Base-by-base conservation (phyloP, 495 filamentous ascomycete genomes). In the Penicillium steckii region DNA sequence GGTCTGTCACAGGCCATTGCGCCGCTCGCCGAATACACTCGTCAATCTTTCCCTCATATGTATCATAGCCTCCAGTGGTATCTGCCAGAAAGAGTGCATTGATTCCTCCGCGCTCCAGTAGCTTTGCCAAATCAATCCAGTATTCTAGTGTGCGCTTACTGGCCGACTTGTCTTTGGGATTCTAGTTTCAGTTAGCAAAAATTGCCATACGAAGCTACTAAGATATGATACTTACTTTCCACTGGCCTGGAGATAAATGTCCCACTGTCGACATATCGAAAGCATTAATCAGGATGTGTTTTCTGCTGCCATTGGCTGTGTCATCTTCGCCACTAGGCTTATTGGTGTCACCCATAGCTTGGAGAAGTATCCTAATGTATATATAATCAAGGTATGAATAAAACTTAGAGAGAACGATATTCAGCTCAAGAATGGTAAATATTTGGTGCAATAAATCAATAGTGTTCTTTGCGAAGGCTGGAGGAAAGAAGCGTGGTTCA, bases 201-300 rank as follows among this genome's bases (percentile, higher is more conserved):
- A 17, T 37, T 15, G 15, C 15, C 33, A 37, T 8, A 18, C n/a
- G 18, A 8, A n/a, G 12, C 32, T 32, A 21, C 8, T 1, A n/a
- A 6, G 13, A 12, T 3, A 24, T 40, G 40, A 13, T 38, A 63
- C 61, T 55, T 33, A 80, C 78, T 72, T 79, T 81, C 81, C 80
- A 86, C 41, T 84, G 79, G 4, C 84, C 84, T 7, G 84, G 82
- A 25, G 80, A 80, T 57, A 85, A 69, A 64, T 88, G 84, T 10
- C 84, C 85, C 52, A 80, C 71, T 44, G 80, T 83, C 30, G 65
- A 82, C 75, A 80, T 79, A 23, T 83, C 83, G 55, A 87, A 87
- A 23, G 82, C 84, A 66, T 87, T 86, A 50, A 87, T 63, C 50
- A 87, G 76, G 23, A 85, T 77, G 37, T 78, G 76, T 64, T 85